Evolutionary conservation across 2,329 filamentous ascomycete species (phyloP).

Genomic region (Nemania serpens): DNA sequence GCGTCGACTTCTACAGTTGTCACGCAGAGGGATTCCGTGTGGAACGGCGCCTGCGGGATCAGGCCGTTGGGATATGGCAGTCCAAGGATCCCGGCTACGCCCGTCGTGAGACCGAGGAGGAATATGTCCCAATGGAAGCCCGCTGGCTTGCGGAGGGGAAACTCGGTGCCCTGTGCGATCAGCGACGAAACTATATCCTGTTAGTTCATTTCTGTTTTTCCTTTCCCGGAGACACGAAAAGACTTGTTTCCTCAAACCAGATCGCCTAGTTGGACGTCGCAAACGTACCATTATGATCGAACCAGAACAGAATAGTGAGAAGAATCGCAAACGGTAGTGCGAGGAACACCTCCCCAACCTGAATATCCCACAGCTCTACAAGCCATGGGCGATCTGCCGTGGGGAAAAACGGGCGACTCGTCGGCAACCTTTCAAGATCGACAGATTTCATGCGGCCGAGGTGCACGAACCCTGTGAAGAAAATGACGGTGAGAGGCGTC

Average conservation of each 20-base stretch:
- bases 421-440: slow-evolving; percentile 72
- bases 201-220: slow-evolving; percentile 10
- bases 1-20: slow-evolving; percentile 58
- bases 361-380: slow-evolving; percentile 79
- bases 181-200: slow-evolving; percentile 69
- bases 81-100: slow-evolving; percentile 74
- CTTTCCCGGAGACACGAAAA: background rate
- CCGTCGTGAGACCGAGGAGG: slow-evolving; percentile 77
- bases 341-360: slow-evolving; percentile 74
- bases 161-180: slow-evolving; percentile 82
- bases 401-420: slow-evolving; percentile 76
- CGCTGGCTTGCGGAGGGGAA: slow-evolving; percentile 77
- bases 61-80: slow-evolving; percentile 83
- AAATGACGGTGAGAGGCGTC: slow-evolving; percentile 79
- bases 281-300: slow-evolving; percentile 78
- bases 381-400: slow-evolving; percentile 77
- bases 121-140: slow-evolving; percentile 88
- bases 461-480: slow-evolving; percentile 89
- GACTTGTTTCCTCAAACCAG: background rate
- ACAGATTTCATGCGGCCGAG: slow-evolving; percentile 80
- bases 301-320: slow-evolving; percentile 84
- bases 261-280: background rate
- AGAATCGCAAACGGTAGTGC: slow-evolving; percentile 86
- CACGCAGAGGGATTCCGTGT: slow-evolving; percentile 78
- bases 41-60: slow-evolving; percentile 83